Base-by-base conservation (phyloP, 2,329 filamentous ascomycete genomes). In the Talaromyces pinophilus region DNA sequence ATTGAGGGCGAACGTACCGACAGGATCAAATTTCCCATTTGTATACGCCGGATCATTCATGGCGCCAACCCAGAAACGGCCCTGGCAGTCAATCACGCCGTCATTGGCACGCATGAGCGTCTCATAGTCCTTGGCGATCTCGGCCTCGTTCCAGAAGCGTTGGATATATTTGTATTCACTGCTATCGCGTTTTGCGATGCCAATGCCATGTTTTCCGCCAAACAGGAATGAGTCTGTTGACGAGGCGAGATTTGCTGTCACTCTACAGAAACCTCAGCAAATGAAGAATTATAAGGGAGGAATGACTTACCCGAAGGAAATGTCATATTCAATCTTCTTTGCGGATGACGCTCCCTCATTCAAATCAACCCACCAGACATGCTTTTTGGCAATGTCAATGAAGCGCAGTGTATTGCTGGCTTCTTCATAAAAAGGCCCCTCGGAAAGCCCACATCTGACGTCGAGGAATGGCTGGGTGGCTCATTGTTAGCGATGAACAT, bases 121-220 rank as follows among this genome's bases (percentile, higher is more conserved):
- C 19, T 66, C 64, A 48, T 66, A 66, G 17, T 46, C 40, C 7
- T 55, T 73, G 82, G 68, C 22, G 28, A 66, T 52, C 38, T 62
- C 54, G 28, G 40, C 60, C 25, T 59, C 62, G 17, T 44, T 64
- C 63, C 66, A 67, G 50, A 62, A 67, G 22, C 55, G 38, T 28
- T 69, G 46, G 19, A 62, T 63, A 52, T 52, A 67, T 25, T 42
- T 59, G 59, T 59, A 59, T 38, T 55, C 38, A 15, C 22, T 50
- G 38, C 59, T 59, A 13, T 59, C 30, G 35, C 55, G 62, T 25
- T 57, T 63, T 30, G 65, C 54, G 30, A 66, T 63, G n/a, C 90
- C 92, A 69, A 91, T 84, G 65, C 92, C 92, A 74, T 88, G 85
- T 80, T 96, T 95, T 74, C 90, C 86, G 57, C 89, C 92, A 70